Conservation (phyloP, 1,284 basidiomycete genomes). For the Ganoderma resinaceum region DNA sequence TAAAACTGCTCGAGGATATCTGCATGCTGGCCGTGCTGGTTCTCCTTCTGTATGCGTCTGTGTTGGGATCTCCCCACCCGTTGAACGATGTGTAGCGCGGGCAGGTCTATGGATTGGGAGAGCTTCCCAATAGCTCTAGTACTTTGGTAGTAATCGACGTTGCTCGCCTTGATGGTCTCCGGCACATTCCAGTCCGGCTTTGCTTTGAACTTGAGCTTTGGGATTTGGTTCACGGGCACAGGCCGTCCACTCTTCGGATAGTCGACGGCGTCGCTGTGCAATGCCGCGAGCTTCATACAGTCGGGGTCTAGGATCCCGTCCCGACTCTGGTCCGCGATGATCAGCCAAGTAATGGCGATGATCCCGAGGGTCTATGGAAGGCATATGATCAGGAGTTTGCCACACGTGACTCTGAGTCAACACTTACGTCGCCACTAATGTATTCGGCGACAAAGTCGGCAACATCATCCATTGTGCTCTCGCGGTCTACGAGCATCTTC, state of each 20-base stretch:
- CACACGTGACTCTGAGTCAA: too few species aligned
- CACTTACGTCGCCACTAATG: constrained; percentile 66
- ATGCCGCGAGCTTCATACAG: constrained; percentile 66
- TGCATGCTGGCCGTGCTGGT: constrained; percentile 25
- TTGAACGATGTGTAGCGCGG: constrained; percentile 40
- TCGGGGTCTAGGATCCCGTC: constrained; percentile 61
- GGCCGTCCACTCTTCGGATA: constrained; percentile 69
- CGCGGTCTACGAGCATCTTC: constrained; percentile 56
- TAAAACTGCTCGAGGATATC: constrained; percentile 39
- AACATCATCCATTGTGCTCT: constrained; percentile 72
- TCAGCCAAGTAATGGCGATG: constrained; percentile 65
- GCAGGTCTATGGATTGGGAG: constrained; percentile 64
- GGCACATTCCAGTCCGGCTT: constrained; percentile 74
- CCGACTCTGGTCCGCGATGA: constrained; percentile 71
- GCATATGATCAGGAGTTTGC: constrained; percentile 5
- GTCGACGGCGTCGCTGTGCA: constrained; percentile 78
- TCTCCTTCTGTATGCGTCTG: constrained; percentile 29
- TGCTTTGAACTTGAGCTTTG: constrained; percentile 45
- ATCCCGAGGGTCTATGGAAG: constrained; percentile 60
- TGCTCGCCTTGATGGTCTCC: constrained; percentile 53
- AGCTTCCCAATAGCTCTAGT: constrained; percentile 61
- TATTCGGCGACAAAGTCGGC: constrained; percentile 79
- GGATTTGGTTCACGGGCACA: constrained; percentile 56
- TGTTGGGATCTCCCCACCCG: constrained; percentile 31
- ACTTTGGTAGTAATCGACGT: constrained; percentile 56